A percentile compares a stretch with the other conserved stretches of the same genome.
Evolutionary conservation across 305 asterid species (phyloP).

Genomic region (Fraxinus albicans): DNA sequence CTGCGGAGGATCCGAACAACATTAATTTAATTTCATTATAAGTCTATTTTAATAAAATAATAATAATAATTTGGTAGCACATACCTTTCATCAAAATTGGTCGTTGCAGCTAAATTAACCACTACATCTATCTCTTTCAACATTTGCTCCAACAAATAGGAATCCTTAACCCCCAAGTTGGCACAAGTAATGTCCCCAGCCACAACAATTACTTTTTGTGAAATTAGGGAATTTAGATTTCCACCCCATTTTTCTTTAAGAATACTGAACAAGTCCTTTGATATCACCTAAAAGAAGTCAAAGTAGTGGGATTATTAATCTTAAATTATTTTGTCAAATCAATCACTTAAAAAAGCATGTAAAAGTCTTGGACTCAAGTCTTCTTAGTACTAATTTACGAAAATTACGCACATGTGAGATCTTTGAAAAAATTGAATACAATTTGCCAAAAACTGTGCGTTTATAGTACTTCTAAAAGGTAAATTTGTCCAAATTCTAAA

Average conservation of each 20-base stretch:
- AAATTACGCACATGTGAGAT: not conserved
- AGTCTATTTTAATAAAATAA: not conserved
- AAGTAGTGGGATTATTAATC: not conserved
- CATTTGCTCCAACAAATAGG: not conserved
- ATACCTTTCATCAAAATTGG: conserved; percentile 48
- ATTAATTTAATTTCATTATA: not conserved
- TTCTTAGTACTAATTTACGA: not conserved
- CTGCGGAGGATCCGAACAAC: conserved; percentile 7
- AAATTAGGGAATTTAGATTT: conserved; percentile 5
- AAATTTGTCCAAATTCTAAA: not conserved
- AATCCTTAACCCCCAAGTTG: conserved; percentile 34
- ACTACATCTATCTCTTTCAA: conserved; percentile 41
- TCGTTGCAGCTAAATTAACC: conserved; percentile 49
- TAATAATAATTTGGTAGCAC: not conserved
- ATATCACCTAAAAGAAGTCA: conserved; percentile 1
- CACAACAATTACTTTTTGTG: conserved; percentile 2
- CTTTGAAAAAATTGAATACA: not conserved
- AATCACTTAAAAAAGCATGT: not conserved
- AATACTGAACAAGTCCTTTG: conserved; percentile 8
- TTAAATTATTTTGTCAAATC: not conserved
- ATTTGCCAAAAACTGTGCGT: not conserved
- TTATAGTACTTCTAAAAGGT: not conserved
- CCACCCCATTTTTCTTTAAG: conserved; percentile 13
- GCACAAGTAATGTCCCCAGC: conserved; percentile 32
- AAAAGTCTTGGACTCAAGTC: not conserved